Conservation (phyloP, 73 alveolate genomes). For the Paramecium sexaurelia region DNA sequence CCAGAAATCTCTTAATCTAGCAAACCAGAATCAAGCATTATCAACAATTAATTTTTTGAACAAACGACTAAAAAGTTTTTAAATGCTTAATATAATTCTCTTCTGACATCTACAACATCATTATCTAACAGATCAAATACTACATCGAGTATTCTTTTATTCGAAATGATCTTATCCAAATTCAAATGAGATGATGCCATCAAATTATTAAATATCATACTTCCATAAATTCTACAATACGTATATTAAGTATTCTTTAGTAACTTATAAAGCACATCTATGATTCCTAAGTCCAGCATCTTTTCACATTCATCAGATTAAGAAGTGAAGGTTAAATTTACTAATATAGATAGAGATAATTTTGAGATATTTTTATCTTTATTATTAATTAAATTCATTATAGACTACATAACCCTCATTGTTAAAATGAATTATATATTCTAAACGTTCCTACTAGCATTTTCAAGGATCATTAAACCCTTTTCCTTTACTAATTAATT, state of each 20-base stretch:
- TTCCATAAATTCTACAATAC: not conserved
- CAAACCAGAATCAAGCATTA: not conserved
- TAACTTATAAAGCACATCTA: not conserved
- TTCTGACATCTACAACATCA: conserved; percentile 13
- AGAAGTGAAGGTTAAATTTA: not conserved
- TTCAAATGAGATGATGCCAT: not conserved
- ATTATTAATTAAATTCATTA: not conserved
- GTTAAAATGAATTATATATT: not conserved
- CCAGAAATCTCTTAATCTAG: not conserved
- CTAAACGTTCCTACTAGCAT: conserved; percentile 3
- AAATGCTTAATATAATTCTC: not conserved
- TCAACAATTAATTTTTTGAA: not conserved
- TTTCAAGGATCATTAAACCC: conserved; percentile 11
- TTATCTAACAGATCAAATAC: not conserved
- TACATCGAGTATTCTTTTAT: not conserved
- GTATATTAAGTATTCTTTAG: not conserved
- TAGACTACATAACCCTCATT: not conserved
- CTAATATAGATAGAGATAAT: not conserved
- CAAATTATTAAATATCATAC: not conserved
- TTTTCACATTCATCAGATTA: not conserved
- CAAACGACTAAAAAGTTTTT: not conserved
- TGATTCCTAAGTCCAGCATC: not conserved
- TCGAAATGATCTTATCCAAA: not conserved
- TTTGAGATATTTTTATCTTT: conserved; percentile 4
- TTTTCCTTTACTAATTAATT: not conserved